Base-by-base conservation (phyloP, 2,329 filamentous ascomycete species). In the Aureobasidium sp. region DNA sequence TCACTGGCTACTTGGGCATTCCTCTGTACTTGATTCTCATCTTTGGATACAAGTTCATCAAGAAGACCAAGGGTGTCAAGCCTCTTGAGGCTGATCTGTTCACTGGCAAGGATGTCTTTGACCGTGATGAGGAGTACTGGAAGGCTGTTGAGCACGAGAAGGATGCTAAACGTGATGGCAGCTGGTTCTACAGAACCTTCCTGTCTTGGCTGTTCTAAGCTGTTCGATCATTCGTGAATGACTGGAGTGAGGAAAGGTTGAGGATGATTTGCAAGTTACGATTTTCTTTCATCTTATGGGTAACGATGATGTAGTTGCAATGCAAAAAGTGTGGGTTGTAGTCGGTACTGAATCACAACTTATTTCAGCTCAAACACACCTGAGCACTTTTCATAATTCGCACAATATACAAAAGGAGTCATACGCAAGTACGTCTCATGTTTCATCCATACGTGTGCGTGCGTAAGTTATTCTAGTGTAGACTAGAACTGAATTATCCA, bases 1-100 rank as follows among this genome's bases (percentile, higher is more conserved):
- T 92, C 73, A 90, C 87, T 0, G 87, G 87, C 29, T 92, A 92
- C 73, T 77, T 88, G 8, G 89, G 88, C 56, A 91, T 92, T 67
- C 89, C 89, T 1, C 74, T 92, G 26, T 92, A 90, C 73, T 73
- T 92, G 20, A 77, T 81, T 27, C 79, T 89, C 71, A 84, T 91
- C 70, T 83, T 86, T 63, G 88, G 87, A 0, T 87, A 87, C 76
- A 89, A 89, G 77, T 60, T 82, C 63, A 66, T 74, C 63, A 83
- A 78, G 59, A 80, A 81, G 73, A 82, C 76, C 65, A 78, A 82
- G 68, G 78, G 80, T 9, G 72, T 89, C 59, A 77, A 79, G 65
- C 77, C 87, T 0, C 75, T 81, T 63, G 79, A 84, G 68, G 86
- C 82, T 36, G 88, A 91, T 77, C 82, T 91, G 65, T 90, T 82